Evolutionary conservation across 768 basidiomycete species (phyloP).

Genomic region (Lactarius hatsudake): DNA sequence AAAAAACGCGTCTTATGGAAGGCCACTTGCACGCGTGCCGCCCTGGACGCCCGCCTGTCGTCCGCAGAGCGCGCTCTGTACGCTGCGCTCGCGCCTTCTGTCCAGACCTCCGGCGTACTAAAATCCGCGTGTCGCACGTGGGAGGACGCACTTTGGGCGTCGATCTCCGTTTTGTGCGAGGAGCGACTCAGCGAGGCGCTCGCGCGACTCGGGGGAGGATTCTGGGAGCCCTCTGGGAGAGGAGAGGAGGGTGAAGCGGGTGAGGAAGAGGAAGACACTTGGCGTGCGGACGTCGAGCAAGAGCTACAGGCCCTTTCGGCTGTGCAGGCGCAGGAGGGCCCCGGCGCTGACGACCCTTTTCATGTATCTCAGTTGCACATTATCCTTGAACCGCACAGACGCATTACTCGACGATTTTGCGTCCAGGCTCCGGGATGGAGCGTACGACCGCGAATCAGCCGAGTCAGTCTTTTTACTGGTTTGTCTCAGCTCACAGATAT

Average conservation of each 20-base stretch:
- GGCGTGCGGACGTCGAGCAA: constrained; percentile 61
- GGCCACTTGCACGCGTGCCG: constrained; percentile 73
- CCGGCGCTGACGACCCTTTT: constrained; percentile 69
- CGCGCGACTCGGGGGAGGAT: constrained; percentile 59
- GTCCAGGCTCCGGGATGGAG: constrained; percentile 49
- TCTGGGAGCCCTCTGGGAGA: constrained; percentile 70
- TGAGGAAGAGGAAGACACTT: constrained; percentile 49
- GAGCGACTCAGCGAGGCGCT: constrained; percentile 74
- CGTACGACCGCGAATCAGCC: constrained; percentile 45
- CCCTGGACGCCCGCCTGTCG: constrained; percentile 60
- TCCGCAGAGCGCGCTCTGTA: constrained; percentile 81
- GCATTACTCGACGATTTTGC: constrained; percentile 69
- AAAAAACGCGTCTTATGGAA: constrained; percentile 83
- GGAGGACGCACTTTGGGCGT: constrained; percentile 96
- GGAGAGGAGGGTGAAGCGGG: constrained; percentile 34
- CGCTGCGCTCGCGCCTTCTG: constrained; percentile 77
- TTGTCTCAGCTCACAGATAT: constrained; percentile 14
- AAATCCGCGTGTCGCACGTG: constrained; percentile 80
- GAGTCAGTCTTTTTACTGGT: constrained; percentile 46
- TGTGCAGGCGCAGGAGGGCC: constrained; percentile 61
- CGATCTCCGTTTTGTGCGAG: constrained; percentile 76
- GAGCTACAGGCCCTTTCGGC: constrained; percentile 57
- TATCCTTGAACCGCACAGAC: constrained; percentile 69
- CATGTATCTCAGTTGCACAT: constrained; percentile 80
- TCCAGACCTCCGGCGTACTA: constrained; percentile 60